phyloP scores from a whole-genome alignment of 2,329 filamentous ascomycete genomes.

The Penicillium sp. region DNA sequence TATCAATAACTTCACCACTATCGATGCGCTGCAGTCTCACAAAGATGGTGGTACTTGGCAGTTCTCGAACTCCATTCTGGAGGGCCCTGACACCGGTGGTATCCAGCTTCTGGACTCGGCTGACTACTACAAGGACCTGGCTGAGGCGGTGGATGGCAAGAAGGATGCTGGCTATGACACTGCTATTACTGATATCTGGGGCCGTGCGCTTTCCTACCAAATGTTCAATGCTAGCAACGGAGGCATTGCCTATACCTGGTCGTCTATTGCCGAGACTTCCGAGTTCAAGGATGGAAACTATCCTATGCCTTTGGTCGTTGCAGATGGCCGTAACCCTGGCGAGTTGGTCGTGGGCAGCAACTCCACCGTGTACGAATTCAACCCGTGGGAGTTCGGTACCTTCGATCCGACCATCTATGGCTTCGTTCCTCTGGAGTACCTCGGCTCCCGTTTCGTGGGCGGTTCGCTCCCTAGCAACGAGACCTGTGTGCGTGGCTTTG shows the following conservation, averaged over 20 bases:
- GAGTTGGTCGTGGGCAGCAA: conserved; percentile 62
- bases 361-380: conserved; percentile 72
- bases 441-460: conserved; percentile 67
- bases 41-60: conserved; percentile 27
- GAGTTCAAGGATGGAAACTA: conserved; percentile 60
- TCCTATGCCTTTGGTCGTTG: conserved; percentile 70
- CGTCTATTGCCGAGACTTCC: conserved; percentile 63
- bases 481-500: conserved; percentile 70
- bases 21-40: conserved; percentile 41
- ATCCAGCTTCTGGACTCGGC: conserved; percentile 48
- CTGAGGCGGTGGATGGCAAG: conserved; percentile 58
- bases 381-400: conserved; percentile 72
- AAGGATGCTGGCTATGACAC: conserved; percentile 59
- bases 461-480: conserved; percentile 55
- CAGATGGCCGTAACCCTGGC: conserved; percentile 62
- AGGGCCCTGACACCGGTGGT: conserved; percentile 27
- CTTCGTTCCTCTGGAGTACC: conserved; percentile 65
- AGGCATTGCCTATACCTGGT: conserved; percentile 74
- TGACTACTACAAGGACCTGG: conserved; percentile 60
- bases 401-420: conserved; percentile 69
- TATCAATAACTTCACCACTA: conserved; percentile 71
- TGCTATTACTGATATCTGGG: conserved; percentile 84
- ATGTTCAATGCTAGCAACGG: conserved; percentile 72
- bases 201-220: conserved; percentile 79
- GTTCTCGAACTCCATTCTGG: conserved; percentile 48